phyloP scores from a whole-genome alignment of 192 early-diverging fungal genomes.

The Mortierella alpina region DNA sequence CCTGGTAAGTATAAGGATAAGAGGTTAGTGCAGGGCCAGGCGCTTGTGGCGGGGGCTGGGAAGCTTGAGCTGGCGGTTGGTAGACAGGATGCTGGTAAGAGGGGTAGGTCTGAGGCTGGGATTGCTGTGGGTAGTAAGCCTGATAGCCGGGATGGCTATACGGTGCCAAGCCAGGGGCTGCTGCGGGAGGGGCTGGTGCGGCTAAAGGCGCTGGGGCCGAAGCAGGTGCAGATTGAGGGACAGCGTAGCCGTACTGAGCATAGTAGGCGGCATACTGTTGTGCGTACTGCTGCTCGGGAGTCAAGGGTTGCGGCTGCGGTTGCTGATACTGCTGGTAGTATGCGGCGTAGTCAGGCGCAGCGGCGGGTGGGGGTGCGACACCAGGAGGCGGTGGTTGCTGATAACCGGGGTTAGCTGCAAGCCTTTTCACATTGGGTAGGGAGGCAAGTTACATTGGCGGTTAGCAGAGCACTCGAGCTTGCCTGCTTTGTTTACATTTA shows the following conservation, averaged over 20 bases:
- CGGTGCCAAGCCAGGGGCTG: neutral
- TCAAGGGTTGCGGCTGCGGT: slow-evolving; percentile 6
- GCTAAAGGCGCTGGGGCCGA: slow-evolving; percentile 19
- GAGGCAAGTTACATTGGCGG: neutral
- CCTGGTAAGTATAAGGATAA: slow-evolving; percentile 41
- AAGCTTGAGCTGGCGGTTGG: slow-evolving; percentile 9
- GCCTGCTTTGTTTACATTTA: neutral
- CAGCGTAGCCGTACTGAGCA: slow-evolving; percentile 6
- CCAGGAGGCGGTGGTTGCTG: slow-evolving; percentile 11
- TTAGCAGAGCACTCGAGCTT: neutral
- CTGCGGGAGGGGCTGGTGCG: neutral
- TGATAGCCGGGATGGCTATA: slow-evolving; percentile 25
- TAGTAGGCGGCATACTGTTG: neutral
- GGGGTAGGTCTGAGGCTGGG: slow-evolving; percentile 14
- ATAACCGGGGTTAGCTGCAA: slow-evolving; percentile 47
- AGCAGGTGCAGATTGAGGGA: slow-evolving; percentile 27
- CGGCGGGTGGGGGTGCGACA: slow-evolving; percentile 11
- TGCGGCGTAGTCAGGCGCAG: slow-evolving; percentile 36
- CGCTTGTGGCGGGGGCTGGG: slow-evolving; percentile 8
- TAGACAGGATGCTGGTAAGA: slow-evolving; percentile 32
- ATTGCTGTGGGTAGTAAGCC: slow-evolving; percentile 39
- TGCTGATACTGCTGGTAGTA: slow-evolving; percentile 45
- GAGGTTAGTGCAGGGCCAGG: slow-evolving; percentile 34
- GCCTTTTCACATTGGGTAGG: slow-evolving; percentile 10
- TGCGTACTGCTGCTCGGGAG: too few relatives aligned